These are phyloP conservation scores for Penicillium sp. DNA, from an alignment of 2,329 filamentous ascomycete species.

Conservation along the genomic window DNA sequence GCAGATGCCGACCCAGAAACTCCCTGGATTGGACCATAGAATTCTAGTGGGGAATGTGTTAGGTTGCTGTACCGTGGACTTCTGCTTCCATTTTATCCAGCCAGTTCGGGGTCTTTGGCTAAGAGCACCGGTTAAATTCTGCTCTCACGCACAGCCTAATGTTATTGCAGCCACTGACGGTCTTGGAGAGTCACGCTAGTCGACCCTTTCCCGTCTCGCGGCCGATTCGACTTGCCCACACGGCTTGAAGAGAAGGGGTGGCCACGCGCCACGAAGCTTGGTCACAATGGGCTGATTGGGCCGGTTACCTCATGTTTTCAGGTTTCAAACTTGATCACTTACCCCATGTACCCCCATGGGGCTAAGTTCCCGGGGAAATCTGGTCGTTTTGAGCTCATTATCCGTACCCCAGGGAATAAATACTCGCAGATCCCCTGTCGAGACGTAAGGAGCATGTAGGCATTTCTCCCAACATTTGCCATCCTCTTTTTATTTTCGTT, in stretches of 20 bases:
- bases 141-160: conserved; percentile 1
- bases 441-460: not conserved
- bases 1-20: not conserved
- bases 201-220: conserved; percentile 4
- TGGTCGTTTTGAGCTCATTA: not conserved
- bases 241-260: not conserved
- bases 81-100: conserved; percentile 1
- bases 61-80: not conserved
- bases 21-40: not conserved
- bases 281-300: conserved; percentile 5
- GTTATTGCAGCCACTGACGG: not conserved
- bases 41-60: not conserved
- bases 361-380: conserved; percentile 3
- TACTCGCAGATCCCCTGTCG: conserved; percentile 8
- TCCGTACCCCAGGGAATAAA: conserved; percentile 11
- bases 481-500: not conserved
- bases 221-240: not conserved
- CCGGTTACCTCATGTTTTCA: not conserved
- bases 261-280: conserved; percentile 9
- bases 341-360: conserved; percentile 1
- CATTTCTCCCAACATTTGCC: not conserved
- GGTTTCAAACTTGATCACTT: not conserved
- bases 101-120: not conserved
- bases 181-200: not conserved
- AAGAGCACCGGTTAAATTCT: conserved; percentile 6